Conservation (phyloP, 257 asterid species). For the Solanum medicagineum region DNA sequence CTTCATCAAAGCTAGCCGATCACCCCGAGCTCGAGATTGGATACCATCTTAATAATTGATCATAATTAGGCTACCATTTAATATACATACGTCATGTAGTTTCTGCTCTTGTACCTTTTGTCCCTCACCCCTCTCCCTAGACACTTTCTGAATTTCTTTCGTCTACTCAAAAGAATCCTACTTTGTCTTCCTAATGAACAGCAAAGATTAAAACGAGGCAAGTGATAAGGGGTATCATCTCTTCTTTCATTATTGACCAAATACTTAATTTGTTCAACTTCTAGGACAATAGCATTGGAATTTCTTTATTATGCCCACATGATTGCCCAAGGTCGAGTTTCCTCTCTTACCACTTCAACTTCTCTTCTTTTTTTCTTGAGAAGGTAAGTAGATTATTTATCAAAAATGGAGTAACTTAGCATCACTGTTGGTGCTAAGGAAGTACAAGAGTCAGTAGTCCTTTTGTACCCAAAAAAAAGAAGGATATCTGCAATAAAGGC, state of each 20-base stretch:
- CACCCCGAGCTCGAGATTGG: not conserved
- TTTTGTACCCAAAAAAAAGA: not conserved
- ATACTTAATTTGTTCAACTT: not conserved
- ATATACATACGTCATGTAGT: not conserved
- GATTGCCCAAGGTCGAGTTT: not conserved
- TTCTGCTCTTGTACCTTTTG: not conserved
- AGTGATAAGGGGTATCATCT: not conserved
- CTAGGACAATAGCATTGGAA: not conserved
- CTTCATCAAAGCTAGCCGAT: not conserved
- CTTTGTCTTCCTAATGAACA: not conserved
- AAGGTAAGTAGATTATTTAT: not conserved
- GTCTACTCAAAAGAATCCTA: not conserved
- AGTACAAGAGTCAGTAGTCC: not conserved
- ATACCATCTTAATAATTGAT: not conserved
- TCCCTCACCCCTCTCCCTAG: not conserved
- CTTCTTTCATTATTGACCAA: not conserved
- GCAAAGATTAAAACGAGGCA: not conserved
- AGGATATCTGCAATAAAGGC: not conserved
- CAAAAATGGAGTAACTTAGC: not conserved
- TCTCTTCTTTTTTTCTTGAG: not conserved
- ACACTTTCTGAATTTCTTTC: not conserved
- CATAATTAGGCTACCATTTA: not conserved
- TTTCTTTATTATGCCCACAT: not conserved
- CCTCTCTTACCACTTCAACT: not conserved
- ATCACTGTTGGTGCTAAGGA: not conserved